These are phyloP conservation scores for Trichoderma lentiforme DNA, from an alignment of 2,329 filamentous ascomycete species.

Conservation along the genomic window DNA sequence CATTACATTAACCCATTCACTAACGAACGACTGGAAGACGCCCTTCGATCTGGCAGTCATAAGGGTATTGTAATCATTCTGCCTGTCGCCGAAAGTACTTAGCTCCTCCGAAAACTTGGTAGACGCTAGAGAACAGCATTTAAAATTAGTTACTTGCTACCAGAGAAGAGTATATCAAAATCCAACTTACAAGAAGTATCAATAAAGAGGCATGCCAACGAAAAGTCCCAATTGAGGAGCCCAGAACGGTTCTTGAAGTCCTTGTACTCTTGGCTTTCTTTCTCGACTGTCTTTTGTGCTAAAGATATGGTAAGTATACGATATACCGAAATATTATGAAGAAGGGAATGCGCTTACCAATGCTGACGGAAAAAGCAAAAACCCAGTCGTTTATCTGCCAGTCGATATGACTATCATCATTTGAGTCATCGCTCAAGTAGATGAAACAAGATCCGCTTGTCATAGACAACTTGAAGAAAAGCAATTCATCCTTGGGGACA, in stretches of 20 bases:
- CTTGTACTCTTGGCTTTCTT: background rate
- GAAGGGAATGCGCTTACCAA: background rate
- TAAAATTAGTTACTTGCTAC: background rate
- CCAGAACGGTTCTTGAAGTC: background rate
- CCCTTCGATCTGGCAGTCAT: background rate
- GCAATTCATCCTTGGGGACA: background rate
- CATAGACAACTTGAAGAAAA: background rate
- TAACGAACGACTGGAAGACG: background rate
- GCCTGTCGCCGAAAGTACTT: background rate
- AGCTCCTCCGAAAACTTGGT: background rate
- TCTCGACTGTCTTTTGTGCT: background rate
- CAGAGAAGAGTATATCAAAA: background rate
- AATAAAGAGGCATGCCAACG: background rate
- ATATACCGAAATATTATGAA: background rate
- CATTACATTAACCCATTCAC: background rate
- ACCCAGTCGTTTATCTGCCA: background rate
- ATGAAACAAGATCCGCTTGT: background rate
- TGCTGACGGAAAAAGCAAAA: background rate
- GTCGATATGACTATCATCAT: background rate
- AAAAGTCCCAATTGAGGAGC: background rate
- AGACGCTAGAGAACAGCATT: background rate
- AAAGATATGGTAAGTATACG: background rate
- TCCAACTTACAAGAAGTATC: background rate
- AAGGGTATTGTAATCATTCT: background rate
- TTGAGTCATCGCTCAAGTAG: background rate